phyloP scores from a whole-genome alignment of 1,139 yeast species.

The Komagataea norvegica region DNA sequence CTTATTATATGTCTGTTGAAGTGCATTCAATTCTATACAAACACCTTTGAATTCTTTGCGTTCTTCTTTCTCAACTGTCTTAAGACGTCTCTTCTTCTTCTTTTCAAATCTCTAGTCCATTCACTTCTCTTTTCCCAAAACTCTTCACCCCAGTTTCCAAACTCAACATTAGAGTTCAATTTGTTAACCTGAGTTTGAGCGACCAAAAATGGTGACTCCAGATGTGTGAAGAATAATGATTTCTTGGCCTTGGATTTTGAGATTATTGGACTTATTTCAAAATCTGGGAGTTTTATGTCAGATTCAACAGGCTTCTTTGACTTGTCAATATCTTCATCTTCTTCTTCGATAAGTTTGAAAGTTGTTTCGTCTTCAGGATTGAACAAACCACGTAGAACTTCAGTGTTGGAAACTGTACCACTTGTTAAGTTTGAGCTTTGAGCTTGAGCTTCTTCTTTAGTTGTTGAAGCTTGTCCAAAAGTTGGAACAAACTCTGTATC shows the following conservation, averaged over 20 bases:
- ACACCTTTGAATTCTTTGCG: slow-evolving; percentile 23
- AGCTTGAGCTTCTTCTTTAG: slow-evolving; percentile 7
- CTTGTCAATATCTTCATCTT: slow-evolving; percentile 36
- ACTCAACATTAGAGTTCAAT: slow-evolving; percentile 37
- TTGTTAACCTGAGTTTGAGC: slow-evolving; percentile 78
- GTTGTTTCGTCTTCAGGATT: slow-evolving; percentile 41
- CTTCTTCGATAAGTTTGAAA: slow-evolving; percentile 32
- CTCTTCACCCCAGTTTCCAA: slow-evolving; percentile 63
- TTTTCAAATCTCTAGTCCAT: slow-evolving; percentile 69
- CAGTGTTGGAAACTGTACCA: slow-evolving; percentile 43
- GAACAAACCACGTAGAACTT: slow-evolving; percentile 59
- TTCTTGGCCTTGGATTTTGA: slow-evolving; percentile 25
- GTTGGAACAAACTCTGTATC: slow-evolving; percentile 52
- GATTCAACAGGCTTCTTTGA: slow-evolving; percentile 20
- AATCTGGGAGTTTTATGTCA: slow-evolving; percentile 16
- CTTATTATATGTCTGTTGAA: no score
- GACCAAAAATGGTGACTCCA: slow-evolving; percentile 77
- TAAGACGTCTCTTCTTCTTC: slow-evolving; percentile 67
- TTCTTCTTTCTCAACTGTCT: slow-evolving; percentile 52
- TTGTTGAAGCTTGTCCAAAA: slow-evolving; percentile 34
- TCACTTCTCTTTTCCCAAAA: slow-evolving; percentile 85
- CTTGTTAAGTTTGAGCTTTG: slow-evolving; percentile 13
- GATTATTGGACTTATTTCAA: slow-evolving; percentile 16
- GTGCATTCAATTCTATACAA: slow-evolving; percentile 17
- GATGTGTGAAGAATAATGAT: slow-evolving; percentile 79